Percentiles rank a stretch among this genome's conserved stretches.
Evolutionary conservation across 805 yeast genomes (phyloP).

Genomic region (Saturnispora serradocipensis): DNA sequence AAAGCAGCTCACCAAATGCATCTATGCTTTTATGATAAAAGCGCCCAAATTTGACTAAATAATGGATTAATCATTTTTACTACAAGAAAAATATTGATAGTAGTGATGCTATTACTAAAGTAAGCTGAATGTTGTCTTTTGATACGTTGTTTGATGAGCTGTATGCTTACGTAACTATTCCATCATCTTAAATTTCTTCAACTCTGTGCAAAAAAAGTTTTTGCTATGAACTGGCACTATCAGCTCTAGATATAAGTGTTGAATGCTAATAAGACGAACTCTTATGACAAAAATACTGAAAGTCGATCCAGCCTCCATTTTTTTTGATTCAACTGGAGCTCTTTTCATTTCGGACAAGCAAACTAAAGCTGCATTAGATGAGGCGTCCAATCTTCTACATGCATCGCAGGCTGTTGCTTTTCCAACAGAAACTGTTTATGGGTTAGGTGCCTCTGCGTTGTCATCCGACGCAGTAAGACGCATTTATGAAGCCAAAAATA

Average conservation of each 20-base stretch:
- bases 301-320: slow-evolving; percentile 46
- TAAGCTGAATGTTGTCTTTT: no score
- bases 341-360: slow-evolving; percentile 32
- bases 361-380: slow-evolving; percentile 32
- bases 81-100: background rate
- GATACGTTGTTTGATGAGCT: background rate
- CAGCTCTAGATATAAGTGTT: background rate
- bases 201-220: background rate
- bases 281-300: slow-evolving; percentile 36
- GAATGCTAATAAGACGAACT: background rate
- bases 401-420: slow-evolving; percentile 67
- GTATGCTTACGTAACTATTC: background rate
- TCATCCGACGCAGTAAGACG: slow-evolving; percentile 61
- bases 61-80: no score
- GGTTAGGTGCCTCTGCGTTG: slow-evolving; percentile 83
- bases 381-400: slow-evolving; percentile 51
- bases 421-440: slow-evolving; percentile 97
- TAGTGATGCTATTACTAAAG: background rate
- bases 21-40: no score
- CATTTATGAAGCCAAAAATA: slow-evolving; percentile 80
- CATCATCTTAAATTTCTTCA: background rate
- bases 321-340: slow-evolving; percentile 31
- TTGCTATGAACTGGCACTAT: background rate
- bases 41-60: background rate
- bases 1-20: background rate